Evolutionary conservation across 768 basidiomycete species (phyloP).

Genomic region (Russula ochroleuca): DNA sequence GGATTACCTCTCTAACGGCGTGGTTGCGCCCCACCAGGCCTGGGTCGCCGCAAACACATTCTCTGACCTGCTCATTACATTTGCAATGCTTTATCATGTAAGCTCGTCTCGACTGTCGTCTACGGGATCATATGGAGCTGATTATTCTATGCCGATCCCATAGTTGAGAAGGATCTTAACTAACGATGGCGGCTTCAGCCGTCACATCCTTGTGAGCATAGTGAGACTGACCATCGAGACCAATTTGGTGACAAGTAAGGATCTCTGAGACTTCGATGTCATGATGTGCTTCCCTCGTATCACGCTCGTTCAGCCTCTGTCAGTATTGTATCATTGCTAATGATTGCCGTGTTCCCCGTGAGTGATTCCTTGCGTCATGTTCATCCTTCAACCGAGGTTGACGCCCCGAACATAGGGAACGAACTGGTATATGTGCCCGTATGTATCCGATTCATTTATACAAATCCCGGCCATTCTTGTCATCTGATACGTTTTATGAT

Average conservation of each 20-base stretch:
- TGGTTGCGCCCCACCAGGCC: neutral
- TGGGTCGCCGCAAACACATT: conserved; percentile 11
- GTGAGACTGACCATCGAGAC: conserved; percentile 31
- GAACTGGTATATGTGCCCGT: conserved; percentile 13
- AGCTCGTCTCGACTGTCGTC: neutral
- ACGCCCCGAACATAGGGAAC: neutral
- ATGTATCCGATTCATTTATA: neutral
- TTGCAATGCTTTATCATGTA: conserved; percentile 7
- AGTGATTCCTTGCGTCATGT: neutral
- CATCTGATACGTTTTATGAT: neutral
- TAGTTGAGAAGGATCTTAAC: neutral
- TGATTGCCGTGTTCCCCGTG: conserved; percentile 2
- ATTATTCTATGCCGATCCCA: neutral
- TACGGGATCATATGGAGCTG: neutral
- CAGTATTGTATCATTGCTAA: neutral
- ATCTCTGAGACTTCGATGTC: neutral
- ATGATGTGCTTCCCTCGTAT: neutral
- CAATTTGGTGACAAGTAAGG: conserved; percentile 25
- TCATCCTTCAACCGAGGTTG: neutral
- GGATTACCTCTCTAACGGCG: neutral
- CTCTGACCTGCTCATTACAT: conserved; percentile 10
- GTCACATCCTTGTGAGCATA: conserved; percentile 21
- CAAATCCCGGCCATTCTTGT: no score
- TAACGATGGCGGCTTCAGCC: neutral
- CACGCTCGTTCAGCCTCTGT: conserved; percentile 1